Percentiles rank a stretch among this genome's conserved stretches.
phyloP scores from a whole-genome alignment of 1,139 yeast species.

The Scheffersomyces cryptocercus region DNA sequence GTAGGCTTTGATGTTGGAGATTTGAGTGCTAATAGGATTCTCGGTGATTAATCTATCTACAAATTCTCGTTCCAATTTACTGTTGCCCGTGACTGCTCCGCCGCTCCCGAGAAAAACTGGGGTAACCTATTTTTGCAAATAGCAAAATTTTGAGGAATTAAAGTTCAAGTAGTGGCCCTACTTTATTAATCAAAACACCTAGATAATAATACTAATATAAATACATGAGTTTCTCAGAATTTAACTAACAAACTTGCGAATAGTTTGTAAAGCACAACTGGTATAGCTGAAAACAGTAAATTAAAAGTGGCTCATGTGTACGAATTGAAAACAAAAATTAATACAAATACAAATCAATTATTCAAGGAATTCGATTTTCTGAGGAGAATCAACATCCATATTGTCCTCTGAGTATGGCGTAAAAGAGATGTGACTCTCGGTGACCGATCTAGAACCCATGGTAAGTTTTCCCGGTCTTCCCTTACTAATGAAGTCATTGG shows the following conservation, averaged over 20 bases:
- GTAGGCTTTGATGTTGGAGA: too few species aligned
- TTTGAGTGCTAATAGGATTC: too few species aligned
- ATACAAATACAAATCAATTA: background rate
- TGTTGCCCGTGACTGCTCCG: background rate
- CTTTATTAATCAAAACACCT: background rate
- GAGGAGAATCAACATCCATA: constrained; percentile 4
- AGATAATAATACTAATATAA: background rate
- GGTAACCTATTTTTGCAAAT: too few species aligned
- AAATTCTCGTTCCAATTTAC: background rate
- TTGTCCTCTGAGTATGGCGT: constrained; percentile 7
- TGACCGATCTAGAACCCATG: constrained; percentile 31
- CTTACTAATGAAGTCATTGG: constrained; percentile 23
- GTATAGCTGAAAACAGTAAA: too few species aligned
- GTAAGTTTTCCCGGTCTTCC: constrained; percentile 36
- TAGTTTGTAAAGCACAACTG: too few species aligned
- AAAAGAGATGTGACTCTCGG: constrained; percentile 29
- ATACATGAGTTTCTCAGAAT: background rate
- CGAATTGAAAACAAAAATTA: background rate
- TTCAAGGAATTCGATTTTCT: background rate
- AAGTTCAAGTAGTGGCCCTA: too few species aligned
- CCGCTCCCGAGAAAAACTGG: background rate
- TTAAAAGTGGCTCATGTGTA: too few species aligned
- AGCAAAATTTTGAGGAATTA: too few species aligned
- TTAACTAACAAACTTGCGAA: too few species aligned
- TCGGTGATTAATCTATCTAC: background rate